These are phyloP conservation scores for Galerina sulciceps DNA, from an alignment of 768 basidiomycete genomes.

Conservation along the genomic window DNA sequence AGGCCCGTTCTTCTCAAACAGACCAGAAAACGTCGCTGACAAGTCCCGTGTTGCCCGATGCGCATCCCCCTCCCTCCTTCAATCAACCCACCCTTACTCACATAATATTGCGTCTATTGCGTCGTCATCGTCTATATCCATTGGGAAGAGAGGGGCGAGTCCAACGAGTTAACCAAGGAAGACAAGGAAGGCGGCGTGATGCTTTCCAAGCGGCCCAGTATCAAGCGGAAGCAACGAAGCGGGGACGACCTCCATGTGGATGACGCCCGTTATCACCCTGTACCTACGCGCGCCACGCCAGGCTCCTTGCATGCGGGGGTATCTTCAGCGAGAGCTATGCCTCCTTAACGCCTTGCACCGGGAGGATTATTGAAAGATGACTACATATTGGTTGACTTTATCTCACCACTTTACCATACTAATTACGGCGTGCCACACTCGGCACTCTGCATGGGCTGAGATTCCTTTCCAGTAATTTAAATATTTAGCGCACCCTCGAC, in stretches of 20 bases:
- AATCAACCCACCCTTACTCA: constrained; percentile 8
- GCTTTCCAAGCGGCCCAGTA: constrained; percentile 69
- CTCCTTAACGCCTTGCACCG: constrained; percentile 7
- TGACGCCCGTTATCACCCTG: constrained; percentile 17
- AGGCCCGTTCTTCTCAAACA: not conserved
- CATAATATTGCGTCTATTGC: constrained; percentile 17
- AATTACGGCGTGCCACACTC: too few relatives aligned
- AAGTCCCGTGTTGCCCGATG: not conserved
- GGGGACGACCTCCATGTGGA: constrained; percentile 20
- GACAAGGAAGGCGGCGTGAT: constrained; percentile 58
- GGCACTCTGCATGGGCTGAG: too few relatives aligned
- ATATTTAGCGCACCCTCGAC: too few relatives aligned
- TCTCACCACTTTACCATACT: not conserved
- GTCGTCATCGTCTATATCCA: constrained; percentile 36
- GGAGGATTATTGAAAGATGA: not conserved
- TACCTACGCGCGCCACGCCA: constrained; percentile 7
- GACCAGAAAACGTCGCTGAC: not conserved
- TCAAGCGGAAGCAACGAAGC: constrained; percentile 42
- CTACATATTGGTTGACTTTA: not conserved
- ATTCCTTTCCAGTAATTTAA: too few relatives aligned
- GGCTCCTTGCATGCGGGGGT: constrained; percentile 11
- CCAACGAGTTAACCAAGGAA: constrained; percentile 73
- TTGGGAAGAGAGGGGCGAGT: constrained; percentile 70
- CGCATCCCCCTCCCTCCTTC: not conserved
- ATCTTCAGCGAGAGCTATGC: constrained; percentile 13